Base-by-base conservation (phyloP, 495 filamentous ascomycete genomes). In the Lasiosphaeriaceae sp. region DNA sequence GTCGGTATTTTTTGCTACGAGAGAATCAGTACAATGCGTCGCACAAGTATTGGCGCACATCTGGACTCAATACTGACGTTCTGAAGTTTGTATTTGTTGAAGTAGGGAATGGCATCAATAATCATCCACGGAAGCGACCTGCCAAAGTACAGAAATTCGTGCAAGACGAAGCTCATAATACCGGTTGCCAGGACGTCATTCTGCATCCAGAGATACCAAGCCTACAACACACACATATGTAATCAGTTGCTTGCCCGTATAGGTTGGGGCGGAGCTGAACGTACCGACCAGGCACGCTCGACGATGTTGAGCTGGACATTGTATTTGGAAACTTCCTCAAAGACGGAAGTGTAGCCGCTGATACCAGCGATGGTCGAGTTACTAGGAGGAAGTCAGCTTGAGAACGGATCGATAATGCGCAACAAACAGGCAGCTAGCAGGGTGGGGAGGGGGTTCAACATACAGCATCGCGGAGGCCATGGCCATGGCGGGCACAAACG, bases 191-290 rank as follows among this genome's bases (percentile, higher is more conserved):
- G 86, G 47, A 88, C 85, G 80, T 97, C 93, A 66, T 97, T 97
- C 66, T 92, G 89, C 90, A 97, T 96, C 83, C 87, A 97, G n/a
- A 92, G 84, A 71, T 97, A 97, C 93, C 93, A 83, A 19, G 77
- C 70, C 80, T 83, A 57, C 57, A 17, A 44, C 9, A 50, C 21
- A 56, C 4, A 17, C 20, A 23, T 26, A 5, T 41, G 37, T 31
- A 14, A 29, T 16, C 16, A 20, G 6, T 21, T 21, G 3, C 19
- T 19, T 29, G 34, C 34, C 20, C 29, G 35, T 37, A 31, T 35
- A 26, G 37, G 2, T 23, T 14, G 8, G 14, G 23, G 52, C 24
- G 29, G 31, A 16, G 31, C 4, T 35, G 9, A 41, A 74, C 82
- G 90, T 68, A 93, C 90, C 22, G 90, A 88, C 93, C 93, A 97